These are phyloP conservation scores for Venturia pyrina DNA, from an alignment of 2,329 filamentous ascomycete species.

Conservation along the genomic window DNA sequence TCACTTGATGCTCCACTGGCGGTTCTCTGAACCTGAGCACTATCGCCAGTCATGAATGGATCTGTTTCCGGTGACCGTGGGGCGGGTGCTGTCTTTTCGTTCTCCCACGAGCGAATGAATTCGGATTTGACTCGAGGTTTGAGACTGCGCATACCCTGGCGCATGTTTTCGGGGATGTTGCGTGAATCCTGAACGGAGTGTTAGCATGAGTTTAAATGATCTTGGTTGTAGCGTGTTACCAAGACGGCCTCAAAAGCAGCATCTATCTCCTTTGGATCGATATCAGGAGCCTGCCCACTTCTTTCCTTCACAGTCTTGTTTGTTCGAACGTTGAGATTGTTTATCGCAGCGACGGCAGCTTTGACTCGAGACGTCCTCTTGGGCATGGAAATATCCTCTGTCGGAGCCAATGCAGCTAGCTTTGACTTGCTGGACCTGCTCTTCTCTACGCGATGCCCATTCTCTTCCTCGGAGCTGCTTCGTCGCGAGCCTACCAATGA, in stretches of 20 bases:
- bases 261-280: conserved; percentile 48
- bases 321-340: conserved; percentile 34
- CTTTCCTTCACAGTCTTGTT: conserved; percentile 28
- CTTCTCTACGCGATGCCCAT: conserved; percentile 3
- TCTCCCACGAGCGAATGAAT: conserved; percentile 59
- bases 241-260: conserved; percentile 52
- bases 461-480: neutral
- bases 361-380: conserved; percentile 46
- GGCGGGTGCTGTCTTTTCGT: conserved; percentile 41
- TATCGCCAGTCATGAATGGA: neutral
- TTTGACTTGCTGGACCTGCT: conserved; percentile 17
- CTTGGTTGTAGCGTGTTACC: conserved; percentile 38
- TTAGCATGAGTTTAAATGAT: conserved; percentile 42
- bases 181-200: conserved; percentile 60
- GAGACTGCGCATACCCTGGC: conserved; percentile 87
- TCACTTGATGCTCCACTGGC: conserved; percentile 10
- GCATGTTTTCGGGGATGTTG: conserved; percentile 88
- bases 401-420: conserved; percentile 17
- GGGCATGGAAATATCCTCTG: conserved; percentile 15
- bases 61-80: neutral
- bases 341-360: conserved; percentile 54
- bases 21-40: neutral
- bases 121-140: conserved; percentile 89
- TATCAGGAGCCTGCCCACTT: conserved; percentile 12
- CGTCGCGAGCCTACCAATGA: neutral